Base-by-base conservation (phyloP, 2,329 filamentous ascomycete species). In the Talaromyces verruculosus region DNA sequence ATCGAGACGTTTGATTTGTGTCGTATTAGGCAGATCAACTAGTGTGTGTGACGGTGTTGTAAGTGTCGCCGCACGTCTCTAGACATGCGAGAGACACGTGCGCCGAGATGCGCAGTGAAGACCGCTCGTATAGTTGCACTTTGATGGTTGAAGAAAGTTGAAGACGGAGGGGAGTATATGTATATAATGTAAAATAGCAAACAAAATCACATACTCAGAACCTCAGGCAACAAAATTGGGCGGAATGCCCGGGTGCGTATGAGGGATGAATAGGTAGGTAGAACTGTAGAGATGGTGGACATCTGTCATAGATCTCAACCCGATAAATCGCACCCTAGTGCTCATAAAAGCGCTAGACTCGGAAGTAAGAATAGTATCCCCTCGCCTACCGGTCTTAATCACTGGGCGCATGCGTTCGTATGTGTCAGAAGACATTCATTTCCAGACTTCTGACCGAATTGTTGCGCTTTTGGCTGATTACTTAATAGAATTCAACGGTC, bases 11-110 rank as follows among this genome's bases (percentile, higher is more conserved):
- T 22, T 45, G 19, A 41, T 41, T 39, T 43, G 15, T 17, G 6
- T 39, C 1, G 19, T 43, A 39, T 8, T 8, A 28, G 22, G 5
- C 17, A 43, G 25, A 61, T 37, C 11, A 37, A 17, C 5, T 47
- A 61, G 39, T 43, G 41, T 25, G 25, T 61, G 58, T 45, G 22
- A 30, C 58, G 22, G 37, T 45, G 41, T 43, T 47, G 58, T 45
- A 43, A 33, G 7, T 47, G 28, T 39, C 19, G 53, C 53, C 19
- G 53, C 30, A 47, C 33, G 61, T 53, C 35, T 57, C 47, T 19
- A 55, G 47, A 63, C 59, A 49, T 61, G 30, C 43, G 30, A 35
- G 60, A 33, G 53, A 63, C 61, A 63, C 61, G 49, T 63, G 61
- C 61, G 49, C 47, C 22, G 35, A 41, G 15, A 53, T 37, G 28